These are phyloP conservation scores for Malassezia yamatoensis DNA, from an alignment of 1,284 basidiomycete genomes.

Conservation along the genomic window DNA sequence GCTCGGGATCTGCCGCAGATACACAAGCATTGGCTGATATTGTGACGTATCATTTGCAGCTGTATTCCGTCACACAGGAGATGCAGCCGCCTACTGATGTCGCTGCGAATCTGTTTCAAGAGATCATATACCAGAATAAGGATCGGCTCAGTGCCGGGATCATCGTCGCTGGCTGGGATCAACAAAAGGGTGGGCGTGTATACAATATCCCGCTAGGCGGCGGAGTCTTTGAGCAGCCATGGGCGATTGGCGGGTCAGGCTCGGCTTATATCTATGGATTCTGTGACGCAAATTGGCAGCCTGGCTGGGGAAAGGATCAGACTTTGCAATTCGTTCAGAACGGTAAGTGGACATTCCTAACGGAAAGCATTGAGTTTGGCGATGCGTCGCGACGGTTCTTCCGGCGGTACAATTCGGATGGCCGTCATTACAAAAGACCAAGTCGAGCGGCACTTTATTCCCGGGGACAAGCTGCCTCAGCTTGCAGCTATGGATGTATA, in stretches of 20 bases:
- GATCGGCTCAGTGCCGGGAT: constrained; percentile 73
- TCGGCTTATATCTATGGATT: constrained; percentile 98
- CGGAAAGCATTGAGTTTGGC: constrained; percentile 69
- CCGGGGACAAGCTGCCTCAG: constrained; percentile 56
- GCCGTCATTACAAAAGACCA: constrained; percentile 85
- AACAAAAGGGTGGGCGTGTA: constrained; percentile 79
- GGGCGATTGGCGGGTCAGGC: constrained; percentile 59
- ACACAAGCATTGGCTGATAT: constrained; percentile 89
- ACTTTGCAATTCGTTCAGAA: constrained; percentile 92
- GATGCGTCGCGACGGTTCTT: constrained; percentile 95
- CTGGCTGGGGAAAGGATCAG: constrained; percentile 82
- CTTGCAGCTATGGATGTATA: constrained; percentile 35
- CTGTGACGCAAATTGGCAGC: constrained; percentile 93
- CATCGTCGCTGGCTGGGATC: constrained; percentile 97
- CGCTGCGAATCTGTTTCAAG: constrained; percentile 76
- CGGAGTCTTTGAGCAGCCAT: constrained; percentile 42
- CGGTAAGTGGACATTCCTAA: constrained; percentile 49
- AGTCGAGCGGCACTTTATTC: constrained; percentile 84
- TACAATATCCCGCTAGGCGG: constrained; percentile 60
- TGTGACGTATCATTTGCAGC: constrained; percentile 75
- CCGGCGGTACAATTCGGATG: constrained; percentile 94
- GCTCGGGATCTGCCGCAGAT: constrained; percentile 93
- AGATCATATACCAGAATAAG: constrained; percentile 89
- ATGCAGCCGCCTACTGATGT: constrained; percentile 69
- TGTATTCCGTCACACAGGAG: constrained; percentile 65